A percentile compares a stretch with the other conserved stretches of the same genome.
These are phyloP conservation scores for Aphanomyces cochlioides DNA, from an alignment of 352 stramenopile species.

Conservation along the genomic window DNA sequence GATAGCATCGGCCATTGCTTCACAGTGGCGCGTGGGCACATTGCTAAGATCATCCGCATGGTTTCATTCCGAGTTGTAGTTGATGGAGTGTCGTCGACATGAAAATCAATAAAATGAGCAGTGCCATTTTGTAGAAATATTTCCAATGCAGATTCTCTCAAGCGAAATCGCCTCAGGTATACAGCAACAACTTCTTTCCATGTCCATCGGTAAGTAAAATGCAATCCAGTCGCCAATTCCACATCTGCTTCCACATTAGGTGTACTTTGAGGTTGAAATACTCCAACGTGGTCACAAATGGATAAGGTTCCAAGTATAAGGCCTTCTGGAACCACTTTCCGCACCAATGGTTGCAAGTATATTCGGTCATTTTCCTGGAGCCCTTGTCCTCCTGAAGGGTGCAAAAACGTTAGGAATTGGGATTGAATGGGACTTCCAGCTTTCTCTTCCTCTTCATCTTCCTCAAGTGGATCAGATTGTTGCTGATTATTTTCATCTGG, in stretches of 20 bases:
- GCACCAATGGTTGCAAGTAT: slow-evolving; percentile 54
- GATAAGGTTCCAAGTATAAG: slow-evolving; percentile 63
- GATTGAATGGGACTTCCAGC: slow-evolving; percentile 2
- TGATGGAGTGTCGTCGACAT: slow-evolving; percentile 32
- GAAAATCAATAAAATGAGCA: slow-evolving; percentile 81
- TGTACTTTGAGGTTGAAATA: slow-evolving; percentile 51
- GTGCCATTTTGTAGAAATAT: slow-evolving; percentile 75
- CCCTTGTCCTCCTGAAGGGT: slow-evolving; percentile 62
- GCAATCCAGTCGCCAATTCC: slow-evolving; percentile 60
- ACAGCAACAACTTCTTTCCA: slow-evolving; percentile 70
- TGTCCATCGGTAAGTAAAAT: slow-evolving; percentile 76
- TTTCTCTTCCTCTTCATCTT: slow-evolving; percentile 20
- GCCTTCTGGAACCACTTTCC: slow-evolving; percentile 71
- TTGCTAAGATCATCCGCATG: slow-evolving; percentile 66
- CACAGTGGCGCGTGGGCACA: slow-evolving; percentile 56
- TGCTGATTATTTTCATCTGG: not conserved
- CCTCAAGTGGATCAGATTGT: not conserved
- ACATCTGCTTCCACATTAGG: not conserved
- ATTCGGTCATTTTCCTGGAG: slow-evolving; percentile 59
- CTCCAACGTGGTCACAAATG: slow-evolving; percentile 56
- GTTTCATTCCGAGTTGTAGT: slow-evolving; percentile 68
- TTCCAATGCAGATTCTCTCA: slow-evolving; percentile 79
- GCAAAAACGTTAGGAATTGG: slow-evolving; percentile 35
- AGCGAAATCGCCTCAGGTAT: slow-evolving; percentile 74
- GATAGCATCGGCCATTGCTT: slow-evolving; percentile 75